Evolutionary conservation across 2,329 filamentous ascomycete species (phyloP).

Genomic region (Botryosphaeria dothidea): DNA sequence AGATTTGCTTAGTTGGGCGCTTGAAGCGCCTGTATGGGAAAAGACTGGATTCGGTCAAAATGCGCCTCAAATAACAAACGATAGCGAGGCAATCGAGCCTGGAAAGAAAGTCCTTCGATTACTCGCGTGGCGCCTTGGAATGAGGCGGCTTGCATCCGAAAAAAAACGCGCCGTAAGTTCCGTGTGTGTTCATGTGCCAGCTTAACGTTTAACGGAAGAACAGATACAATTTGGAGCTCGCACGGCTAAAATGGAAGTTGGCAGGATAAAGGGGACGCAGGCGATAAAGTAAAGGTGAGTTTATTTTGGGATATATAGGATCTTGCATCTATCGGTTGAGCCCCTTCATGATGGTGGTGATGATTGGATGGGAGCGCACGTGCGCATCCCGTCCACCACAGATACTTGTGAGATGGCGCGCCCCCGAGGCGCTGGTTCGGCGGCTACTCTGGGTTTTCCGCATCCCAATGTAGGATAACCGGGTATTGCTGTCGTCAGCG

Average conservation of each 20-base stretch:
- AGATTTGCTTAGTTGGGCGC: slow-evolving; percentile 76
- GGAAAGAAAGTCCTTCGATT: slow-evolving; percentile 81
- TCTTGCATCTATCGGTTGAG: not conserved
- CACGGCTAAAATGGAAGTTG: slow-evolving; percentile 51
- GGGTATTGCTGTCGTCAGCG: slow-evolving; percentile 7
- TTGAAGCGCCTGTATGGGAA: slow-evolving; percentile 71
- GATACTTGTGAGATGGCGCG: slow-evolving; percentile 19
- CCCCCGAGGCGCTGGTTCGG: not conserved
- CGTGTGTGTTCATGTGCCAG: not conserved
- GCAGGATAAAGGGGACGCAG: slow-evolving; percentile 50
- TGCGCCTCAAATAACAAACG: not conserved
- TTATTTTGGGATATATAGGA: not conserved
- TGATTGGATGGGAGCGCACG: slow-evolving; percentile 14
- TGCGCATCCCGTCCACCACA: not conserved
- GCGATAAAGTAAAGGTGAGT: slow-evolving; percentile 38
- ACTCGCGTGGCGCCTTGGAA: slow-evolving; percentile 71
- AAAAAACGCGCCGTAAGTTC: slow-evolving; percentile 83
- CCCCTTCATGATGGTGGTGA: slow-evolving; percentile 16
- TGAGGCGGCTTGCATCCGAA: slow-evolving; percentile 72
- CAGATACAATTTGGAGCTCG: slow-evolving; percentile 48
- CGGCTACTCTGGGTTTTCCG: slow-evolving; percentile 12
- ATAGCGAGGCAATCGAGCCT: slow-evolving; percentile 53
- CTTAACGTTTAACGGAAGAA: not conserved
- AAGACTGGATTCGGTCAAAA: slow-evolving; percentile 82
- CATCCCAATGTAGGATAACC: slow-evolving; percentile 9